Evolutionary conservation across 75 land plant species (phyloP).

Genomic region (Selaginella tamariscina): DNA sequence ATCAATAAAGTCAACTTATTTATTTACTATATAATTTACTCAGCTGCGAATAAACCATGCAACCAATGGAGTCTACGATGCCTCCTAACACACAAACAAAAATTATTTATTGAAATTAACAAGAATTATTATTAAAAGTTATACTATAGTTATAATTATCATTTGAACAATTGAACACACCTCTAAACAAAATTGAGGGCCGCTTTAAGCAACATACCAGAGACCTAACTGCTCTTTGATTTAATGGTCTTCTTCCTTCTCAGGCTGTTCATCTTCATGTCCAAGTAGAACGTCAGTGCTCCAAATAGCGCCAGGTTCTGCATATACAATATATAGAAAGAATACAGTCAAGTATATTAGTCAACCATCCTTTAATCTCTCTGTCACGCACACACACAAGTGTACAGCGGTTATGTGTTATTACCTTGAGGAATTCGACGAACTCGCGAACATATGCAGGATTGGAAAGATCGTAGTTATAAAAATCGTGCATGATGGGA

Average conservation of each 20-base stretch:
- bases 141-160: no score
- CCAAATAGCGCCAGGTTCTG: conserved; percentile 76
- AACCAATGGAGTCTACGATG: no score
- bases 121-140: no score
- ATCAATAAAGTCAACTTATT: no score
- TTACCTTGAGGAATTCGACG: conserved; percentile 49
- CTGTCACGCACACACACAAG: background rate
- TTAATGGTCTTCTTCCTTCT: conserved; percentile 53
- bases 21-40: no score
- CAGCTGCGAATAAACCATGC: no score
- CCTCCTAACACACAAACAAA: no score
- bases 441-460: conserved; percentile 39
- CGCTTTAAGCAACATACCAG: no score
- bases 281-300: conserved; percentile 63
- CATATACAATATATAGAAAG: conserved; percentile 18
- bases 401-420: background rate
- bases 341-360: background rate
- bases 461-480: conserved; percentile 55
- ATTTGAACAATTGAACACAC: no score
- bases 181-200: background rate
- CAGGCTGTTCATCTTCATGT: conserved; percentile 62
- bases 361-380: background rate
- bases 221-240: conserved; percentile 29
- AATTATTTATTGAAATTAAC: no score
- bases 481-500: conserved; percentile 61